These are phyloP conservation scores for Usnea hakonensis DNA, from an alignment of 495 filamentous ascomycete species.

Conservation along the genomic window DNA sequence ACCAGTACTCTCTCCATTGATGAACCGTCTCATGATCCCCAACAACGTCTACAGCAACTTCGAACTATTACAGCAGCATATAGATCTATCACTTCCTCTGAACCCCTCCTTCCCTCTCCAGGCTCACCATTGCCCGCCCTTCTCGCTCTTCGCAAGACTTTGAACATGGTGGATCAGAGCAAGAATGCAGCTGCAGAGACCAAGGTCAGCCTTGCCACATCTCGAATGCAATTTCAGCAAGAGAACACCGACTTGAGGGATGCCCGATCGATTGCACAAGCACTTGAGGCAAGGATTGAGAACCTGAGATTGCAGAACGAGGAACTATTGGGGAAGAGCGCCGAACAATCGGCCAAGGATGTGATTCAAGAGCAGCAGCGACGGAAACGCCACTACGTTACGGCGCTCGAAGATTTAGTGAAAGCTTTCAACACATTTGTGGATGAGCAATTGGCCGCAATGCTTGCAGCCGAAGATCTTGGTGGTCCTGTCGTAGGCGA, in stretches of 20 bases:
- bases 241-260: conserved; percentile 58
- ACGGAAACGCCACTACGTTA: conserved; percentile 48
- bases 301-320: conserved; percentile 43
- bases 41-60: conserved; percentile 45
- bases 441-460: conserved; percentile 59
- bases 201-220: conserved; percentile 43
- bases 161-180: conserved; percentile 55
- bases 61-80: conserved; percentile 56
- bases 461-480: conserved; percentile 80
- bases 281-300: conserved; percentile 53
- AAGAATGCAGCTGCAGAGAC: conserved; percentile 51
- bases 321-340: conserved; percentile 49
- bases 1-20: conserved; percentile 27
- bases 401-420: conserved; percentile 49
- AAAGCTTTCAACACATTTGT: conserved; percentile 64
- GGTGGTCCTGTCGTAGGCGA: conserved; percentile 82
- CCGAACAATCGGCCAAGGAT: conserved; percentile 53
- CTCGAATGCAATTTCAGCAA: conserved; percentile 46
- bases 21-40: conserved; percentile 35
- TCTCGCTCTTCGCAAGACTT: conserved; percentile 57
- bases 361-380: conserved; percentile 49
- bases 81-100: conserved; percentile 47
- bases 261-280: conserved; percentile 41
- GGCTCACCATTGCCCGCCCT: conserved; percentile 64
- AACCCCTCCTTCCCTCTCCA: conserved; percentile 55